Evolutionary conservation across 352 stramenopile species (phyloP).

Genomic region (Pythium chondricola): DNA sequence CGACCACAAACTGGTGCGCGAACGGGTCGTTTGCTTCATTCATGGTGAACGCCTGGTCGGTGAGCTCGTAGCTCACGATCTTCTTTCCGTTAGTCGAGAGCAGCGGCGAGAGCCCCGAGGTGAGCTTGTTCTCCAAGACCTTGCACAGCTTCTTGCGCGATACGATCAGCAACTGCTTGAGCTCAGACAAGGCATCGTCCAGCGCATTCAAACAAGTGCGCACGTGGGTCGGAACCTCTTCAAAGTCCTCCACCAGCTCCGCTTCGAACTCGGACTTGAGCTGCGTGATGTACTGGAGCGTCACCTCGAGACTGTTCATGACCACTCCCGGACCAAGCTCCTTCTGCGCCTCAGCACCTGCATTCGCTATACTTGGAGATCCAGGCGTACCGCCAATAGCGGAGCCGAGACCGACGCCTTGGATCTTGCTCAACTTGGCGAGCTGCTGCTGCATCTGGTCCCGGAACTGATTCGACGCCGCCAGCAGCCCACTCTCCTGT

Average conservation of each 20-base stretch:
- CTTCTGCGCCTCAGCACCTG: slow-evolving; percentile 36
- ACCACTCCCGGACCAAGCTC: slow-evolving; percentile 67
- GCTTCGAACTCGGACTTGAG: slow-evolving; percentile 70
- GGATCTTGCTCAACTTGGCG: slow-evolving; percentile 80
- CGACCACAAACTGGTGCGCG: slow-evolving; percentile 61
- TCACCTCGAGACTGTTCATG: slow-evolving; percentile 79
- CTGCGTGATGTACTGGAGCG: slow-evolving; percentile 71
- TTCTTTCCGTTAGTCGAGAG: slow-evolving; percentile 38
- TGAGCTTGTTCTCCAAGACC: slow-evolving; percentile 72
- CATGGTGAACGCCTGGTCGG: slow-evolving; percentile 78
- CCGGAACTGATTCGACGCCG: slow-evolving; percentile 61
- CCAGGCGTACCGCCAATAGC: slow-evolving; percentile 14
- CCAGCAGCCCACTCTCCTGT: slow-evolving; percentile 40
- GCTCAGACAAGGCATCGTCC: slow-evolving; percentile 64
- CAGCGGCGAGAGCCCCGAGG: slow-evolving; percentile 38
- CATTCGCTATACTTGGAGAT: no score
- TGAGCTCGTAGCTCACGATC: slow-evolving; percentile 73
- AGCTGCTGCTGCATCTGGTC: slow-evolving; percentile 84
- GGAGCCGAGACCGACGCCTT: slow-evolving; percentile 6
- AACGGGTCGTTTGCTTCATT: slow-evolving; percentile 88
- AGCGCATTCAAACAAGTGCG: slow-evolving; percentile 62
- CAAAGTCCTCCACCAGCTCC: slow-evolving; percentile 66
- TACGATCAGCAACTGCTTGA: slow-evolving; percentile 58
- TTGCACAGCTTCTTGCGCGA: slow-evolving; percentile 72
- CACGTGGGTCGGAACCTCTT: slow-evolving; percentile 67